Evolutionary conservation across 192 early-diverging fungal species (phyloP).

Genomic region (Podila horticola): DNA sequence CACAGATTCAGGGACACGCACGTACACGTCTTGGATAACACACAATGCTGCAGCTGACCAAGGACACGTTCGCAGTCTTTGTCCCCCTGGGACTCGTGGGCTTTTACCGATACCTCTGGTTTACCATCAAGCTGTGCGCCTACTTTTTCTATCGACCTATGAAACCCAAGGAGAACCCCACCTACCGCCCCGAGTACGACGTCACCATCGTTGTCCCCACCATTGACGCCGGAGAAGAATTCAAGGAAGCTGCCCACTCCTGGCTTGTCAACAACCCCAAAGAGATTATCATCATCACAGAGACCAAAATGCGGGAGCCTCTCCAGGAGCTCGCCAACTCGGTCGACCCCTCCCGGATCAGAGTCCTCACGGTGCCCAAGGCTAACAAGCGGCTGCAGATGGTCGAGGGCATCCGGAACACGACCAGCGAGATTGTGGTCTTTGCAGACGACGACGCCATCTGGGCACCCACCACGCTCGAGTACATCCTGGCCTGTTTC

Average conservation of each 20-base stretch:
- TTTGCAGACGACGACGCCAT: constrained; percentile 80
- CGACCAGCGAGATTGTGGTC: constrained; percentile 70
- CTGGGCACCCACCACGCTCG: constrained; percentile 69
- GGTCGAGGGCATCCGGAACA: constrained; percentile 72
- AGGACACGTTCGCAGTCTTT: constrained; percentile 73
- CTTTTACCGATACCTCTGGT: constrained; percentile 81
- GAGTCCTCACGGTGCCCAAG: constrained; percentile 66
- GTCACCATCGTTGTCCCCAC: constrained; percentile 80
- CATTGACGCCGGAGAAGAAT: constrained; percentile 80
- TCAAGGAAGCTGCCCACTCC: constrained; percentile 70
- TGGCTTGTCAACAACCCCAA: constrained; percentile 73
- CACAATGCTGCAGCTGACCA: constrained; percentile 74
- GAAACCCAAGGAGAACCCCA: constrained; percentile 64
- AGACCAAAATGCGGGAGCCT: constrained; percentile 58
- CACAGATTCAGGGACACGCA: background rate
- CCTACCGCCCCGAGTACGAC: constrained; percentile 65
- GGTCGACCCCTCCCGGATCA: constrained; percentile 63
- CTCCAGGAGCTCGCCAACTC: constrained; percentile 67
- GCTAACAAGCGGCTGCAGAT: constrained; percentile 78
- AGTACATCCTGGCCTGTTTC: constrained; percentile 77
- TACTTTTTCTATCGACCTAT: constrained; percentile 72
- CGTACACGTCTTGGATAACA: too few relatives aligned
- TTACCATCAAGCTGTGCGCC: constrained; percentile 68
- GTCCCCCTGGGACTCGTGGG: constrained; percentile 77
- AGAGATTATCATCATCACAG: constrained; percentile 79